Percentiles rank a stretch among this genome's conserved stretches.
Evolutionary conservation across 257 asterid genomes (phyloP).

Genomic region (Plantago ovata): DNA sequence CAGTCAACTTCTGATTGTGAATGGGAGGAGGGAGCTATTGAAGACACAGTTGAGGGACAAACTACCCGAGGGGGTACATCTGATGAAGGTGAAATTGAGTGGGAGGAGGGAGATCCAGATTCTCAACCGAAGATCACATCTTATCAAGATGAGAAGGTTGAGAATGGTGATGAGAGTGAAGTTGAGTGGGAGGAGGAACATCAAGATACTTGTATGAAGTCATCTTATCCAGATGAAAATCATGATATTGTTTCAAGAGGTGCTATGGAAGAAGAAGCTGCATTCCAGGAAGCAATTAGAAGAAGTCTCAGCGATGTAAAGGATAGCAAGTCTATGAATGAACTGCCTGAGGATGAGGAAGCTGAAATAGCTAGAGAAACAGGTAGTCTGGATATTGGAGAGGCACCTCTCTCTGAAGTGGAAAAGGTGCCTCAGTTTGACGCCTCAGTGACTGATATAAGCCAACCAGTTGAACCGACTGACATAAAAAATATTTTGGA

Average conservation of each 20-base stretch:
- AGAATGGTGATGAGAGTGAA: conserved; percentile 44
- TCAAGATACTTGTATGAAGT: conserved; percentile 35
- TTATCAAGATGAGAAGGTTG: conserved; percentile 28
- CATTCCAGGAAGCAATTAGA: conserved; percentile 71
- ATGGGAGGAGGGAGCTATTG: conserved; percentile 70
- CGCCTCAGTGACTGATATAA: conserved; percentile 15
- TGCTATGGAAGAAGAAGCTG: conserved; percentile 59
- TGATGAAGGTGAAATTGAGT: conserved; percentile 60
- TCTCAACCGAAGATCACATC: conserved; percentile 35
- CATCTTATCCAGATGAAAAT: conserved; percentile 29
- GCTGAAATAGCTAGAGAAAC: conserved; percentile 24
- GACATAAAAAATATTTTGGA: conserved; percentile 22
- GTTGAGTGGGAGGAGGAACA: conserved; percentile 86
- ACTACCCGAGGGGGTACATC: conserved; percentile 29
- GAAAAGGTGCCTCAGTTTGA: conserved; percentile 26
- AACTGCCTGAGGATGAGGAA: conserved; percentile 23
- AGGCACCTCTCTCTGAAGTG: conserved; percentile 26
- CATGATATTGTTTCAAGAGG: conserved; percentile 44
- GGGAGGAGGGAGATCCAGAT: conserved; percentile 77
- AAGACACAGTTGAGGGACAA: conserved; percentile 28
- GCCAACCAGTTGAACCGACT: conserved; percentile 22
- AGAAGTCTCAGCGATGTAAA: conserved; percentile 59
- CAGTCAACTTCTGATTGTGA: conserved; percentile 53
- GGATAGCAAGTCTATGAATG: conserved; percentile 24
- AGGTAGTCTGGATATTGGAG: conserved; percentile 17